Evolutionary conservation across 352 stramenopile genomes (phyloP).

Genomic region (Pythium brachiatum): DNA sequence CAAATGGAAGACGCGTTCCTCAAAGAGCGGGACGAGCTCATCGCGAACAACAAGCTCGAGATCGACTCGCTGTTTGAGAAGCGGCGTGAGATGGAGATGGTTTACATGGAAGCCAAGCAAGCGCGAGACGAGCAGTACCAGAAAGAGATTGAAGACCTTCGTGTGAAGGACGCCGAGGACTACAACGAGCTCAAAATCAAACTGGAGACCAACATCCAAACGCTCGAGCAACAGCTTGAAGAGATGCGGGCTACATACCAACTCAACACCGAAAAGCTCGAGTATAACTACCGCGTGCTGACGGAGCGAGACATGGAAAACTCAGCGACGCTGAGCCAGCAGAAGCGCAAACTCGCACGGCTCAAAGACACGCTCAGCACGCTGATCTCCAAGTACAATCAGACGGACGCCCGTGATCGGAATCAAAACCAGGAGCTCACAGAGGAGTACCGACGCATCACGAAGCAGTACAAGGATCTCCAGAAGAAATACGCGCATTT

Average conservation of each 20-base stretch:
- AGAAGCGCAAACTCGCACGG: slow-evolving; percentile 92
- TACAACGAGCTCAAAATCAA: slow-evolving; percentile 97
- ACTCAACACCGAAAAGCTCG: slow-evolving; percentile 96
- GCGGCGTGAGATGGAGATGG: slow-evolving; percentile 91
- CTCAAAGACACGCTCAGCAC: slow-evolving; percentile 91
- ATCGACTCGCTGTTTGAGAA: slow-evolving; percentile 93
- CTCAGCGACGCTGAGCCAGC: slow-evolving; percentile 87
- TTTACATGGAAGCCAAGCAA: slow-evolving; percentile 92
- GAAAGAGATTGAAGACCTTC: slow-evolving; percentile 90
- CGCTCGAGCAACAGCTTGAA: slow-evolving; percentile 94
- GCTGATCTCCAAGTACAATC: slow-evolving; percentile 91
- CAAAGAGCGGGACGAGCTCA: slow-evolving; percentile 89
- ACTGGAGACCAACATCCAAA: slow-evolving; percentile 95
- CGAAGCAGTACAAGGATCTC: slow-evolving; percentile 95
- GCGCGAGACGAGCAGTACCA: slow-evolving; percentile 86
- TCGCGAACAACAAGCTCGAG: slow-evolving; percentile 87
- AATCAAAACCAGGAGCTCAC: slow-evolving; percentile 93
- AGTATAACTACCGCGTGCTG: slow-evolving; percentile 96
- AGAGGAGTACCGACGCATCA: slow-evolving; percentile 92
- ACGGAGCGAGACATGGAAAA: slow-evolving; percentile 96
- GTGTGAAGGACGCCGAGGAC: slow-evolving; percentile 90
- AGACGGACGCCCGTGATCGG: slow-evolving; percentile 83
- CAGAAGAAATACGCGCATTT: slow-evolving; percentile 95
- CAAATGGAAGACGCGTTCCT: slow-evolving; percentile 93
- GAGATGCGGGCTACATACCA: slow-evolving; percentile 95